Conservation (phyloP, 2,329 filamentous ascomycete genomes). For the Phaeomoniella chlamydospora region DNA sequence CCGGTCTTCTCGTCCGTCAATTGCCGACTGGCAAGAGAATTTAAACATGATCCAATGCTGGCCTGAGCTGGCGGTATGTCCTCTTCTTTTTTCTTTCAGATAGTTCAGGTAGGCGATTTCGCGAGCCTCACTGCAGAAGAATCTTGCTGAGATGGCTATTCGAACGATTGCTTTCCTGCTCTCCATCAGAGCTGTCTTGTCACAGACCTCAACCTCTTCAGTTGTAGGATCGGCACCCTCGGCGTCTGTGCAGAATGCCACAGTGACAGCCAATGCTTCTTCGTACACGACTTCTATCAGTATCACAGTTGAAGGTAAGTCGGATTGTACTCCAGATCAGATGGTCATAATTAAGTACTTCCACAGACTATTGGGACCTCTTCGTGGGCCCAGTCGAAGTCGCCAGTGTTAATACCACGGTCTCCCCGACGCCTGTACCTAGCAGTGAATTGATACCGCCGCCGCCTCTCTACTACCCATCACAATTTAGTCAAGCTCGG, state of each 20-base stretch:
- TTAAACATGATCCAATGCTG: no score
- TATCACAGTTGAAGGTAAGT: conserved; percentile 1
- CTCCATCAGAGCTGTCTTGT: not conserved
- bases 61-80: no score
- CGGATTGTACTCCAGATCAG: no score
- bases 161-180: not conserved
- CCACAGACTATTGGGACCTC: conserved; percentile 1
- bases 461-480: conserved; percentile 35
- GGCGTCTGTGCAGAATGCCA: conserved; percentile 1
- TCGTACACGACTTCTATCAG: not conserved
- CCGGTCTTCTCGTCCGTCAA: no score
- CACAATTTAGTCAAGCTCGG: conserved; percentile 8
- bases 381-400: conserved; percentile 1
- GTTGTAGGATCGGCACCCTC: not conserved
- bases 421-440: conserved; percentile 39
- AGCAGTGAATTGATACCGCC: conserved; percentile 41
- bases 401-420: conserved; percentile 23
- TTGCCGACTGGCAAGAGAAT: no score
- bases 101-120: no score
- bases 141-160: no score
- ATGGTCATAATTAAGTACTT: not conserved
- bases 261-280: not conserved
- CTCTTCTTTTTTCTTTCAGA: no score
- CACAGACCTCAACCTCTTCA: not conserved
- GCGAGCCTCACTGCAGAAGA: no score